These are phyloP conservation scores for Trifolium pratense DNA, from an alignment of 306 rosid species.

Conservation along the genomic window DNA sequence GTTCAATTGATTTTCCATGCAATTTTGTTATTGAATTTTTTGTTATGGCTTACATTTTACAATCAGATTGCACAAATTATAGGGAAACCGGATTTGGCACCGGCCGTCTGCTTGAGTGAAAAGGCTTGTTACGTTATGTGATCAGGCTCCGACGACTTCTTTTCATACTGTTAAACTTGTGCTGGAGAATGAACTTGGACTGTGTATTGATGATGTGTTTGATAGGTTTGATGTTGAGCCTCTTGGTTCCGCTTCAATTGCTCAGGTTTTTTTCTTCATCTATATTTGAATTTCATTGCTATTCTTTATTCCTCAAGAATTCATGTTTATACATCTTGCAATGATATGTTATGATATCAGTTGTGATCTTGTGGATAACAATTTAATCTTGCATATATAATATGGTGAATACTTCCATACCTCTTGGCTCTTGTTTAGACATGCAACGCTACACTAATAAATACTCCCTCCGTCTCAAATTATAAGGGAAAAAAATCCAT, in stretches of 20 bases:
- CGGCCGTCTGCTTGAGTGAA: slow-evolving; percentile 91
- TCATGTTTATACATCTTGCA: slow-evolving; percentile 24
- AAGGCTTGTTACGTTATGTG: slow-evolving; percentile 88
- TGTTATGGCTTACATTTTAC: slow-evolving; percentile 2
- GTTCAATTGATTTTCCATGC: neutral
- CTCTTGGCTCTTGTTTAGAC: no score
- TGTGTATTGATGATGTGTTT: slow-evolving; percentile 65
- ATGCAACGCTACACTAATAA: no score
- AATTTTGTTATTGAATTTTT: slow-evolving; percentile 11
- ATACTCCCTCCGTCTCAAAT: no score
- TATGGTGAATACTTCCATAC: no score
- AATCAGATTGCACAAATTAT: slow-evolving; percentile 85
- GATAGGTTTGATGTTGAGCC: slow-evolving; percentile 77
- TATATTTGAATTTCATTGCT: no score
- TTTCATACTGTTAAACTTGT: slow-evolving; percentile 63
- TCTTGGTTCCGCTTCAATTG: slow-evolving; percentile 96
- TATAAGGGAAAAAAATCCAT: no score
- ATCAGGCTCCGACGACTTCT: slow-evolving; percentile 85
- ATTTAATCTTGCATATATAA: no score
- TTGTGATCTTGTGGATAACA: no score
- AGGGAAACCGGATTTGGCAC: slow-evolving; percentile 99
- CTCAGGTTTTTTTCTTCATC: slow-evolving; percentile 97
- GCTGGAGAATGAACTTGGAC: slow-evolving; percentile 79
- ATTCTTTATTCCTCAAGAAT: slow-evolving; percentile 7
- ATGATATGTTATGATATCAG: slow-evolving; percentile 11